Evolutionary conservation across 768 basidiomycete species (phyloP).

Genomic region (Sarcodon sp.): DNA sequence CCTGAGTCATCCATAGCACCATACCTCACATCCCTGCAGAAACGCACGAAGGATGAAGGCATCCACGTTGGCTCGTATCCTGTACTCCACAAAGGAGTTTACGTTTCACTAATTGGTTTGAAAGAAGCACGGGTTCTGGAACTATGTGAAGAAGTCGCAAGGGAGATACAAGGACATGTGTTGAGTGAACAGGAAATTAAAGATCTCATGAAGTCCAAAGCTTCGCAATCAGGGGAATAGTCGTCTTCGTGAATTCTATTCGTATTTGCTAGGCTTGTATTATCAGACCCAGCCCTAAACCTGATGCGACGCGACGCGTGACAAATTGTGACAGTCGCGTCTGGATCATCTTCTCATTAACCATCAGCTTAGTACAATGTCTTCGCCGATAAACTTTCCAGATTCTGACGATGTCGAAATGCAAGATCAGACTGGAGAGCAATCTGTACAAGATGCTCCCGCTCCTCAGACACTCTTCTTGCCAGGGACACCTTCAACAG

Average conservation of each 20-base stretch:
- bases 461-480: constrained; percentile 17
- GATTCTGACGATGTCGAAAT: constrained; percentile 18
- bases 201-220: constrained; percentile 24
- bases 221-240: no score
- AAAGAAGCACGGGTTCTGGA: constrained; percentile 33
- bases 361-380: constrained; percentile 1
- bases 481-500: constrained; percentile 15
- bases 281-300: neutral
- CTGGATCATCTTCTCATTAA: neutral
- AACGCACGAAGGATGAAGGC: constrained; percentile 57
- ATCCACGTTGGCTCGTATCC: constrained; percentile 80
- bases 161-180: constrained; percentile 40
- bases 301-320: neutral
- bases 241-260: no score
- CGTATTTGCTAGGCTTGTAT: neutral
- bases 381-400: constrained; percentile 16
- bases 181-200: constrained; percentile 57
- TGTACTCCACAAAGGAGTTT: constrained; percentile 43
- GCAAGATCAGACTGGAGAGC: constrained; percentile 9
- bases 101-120: constrained; percentile 45
- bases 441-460: constrained; percentile 14
- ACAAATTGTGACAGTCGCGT: neutral
- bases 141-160: constrained; percentile 52
- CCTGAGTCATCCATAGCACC: constrained; percentile 84
- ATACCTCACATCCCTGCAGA: constrained; percentile 68